Conservation (phyloP, 2,329 filamentous ascomycete species). For the Didymella pinodella region DNA sequence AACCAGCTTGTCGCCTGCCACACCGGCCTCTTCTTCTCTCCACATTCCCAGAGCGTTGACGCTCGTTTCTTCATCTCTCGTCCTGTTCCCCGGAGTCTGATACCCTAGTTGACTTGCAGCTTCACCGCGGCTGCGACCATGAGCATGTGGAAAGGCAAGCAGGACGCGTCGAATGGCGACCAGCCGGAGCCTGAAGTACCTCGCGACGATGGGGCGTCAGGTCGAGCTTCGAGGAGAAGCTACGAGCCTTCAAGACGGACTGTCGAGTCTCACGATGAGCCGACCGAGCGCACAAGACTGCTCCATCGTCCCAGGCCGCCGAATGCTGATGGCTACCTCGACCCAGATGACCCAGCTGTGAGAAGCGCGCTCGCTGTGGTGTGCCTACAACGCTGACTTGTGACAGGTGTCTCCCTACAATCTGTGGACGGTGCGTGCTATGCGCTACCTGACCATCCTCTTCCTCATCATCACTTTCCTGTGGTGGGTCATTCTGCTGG, state of each 20-base stretch:
- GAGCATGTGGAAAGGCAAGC: constrained; percentile 64
- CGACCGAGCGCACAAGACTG: constrained; percentile 70
- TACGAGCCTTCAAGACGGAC: constrained; percentile 40
- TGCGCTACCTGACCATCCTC: constrained; percentile 78
- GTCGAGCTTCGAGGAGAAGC: constrained; percentile 39
- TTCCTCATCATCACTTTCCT: constrained; percentile 78
- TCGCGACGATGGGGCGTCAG: constrained; percentile 35
- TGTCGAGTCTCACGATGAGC: constrained; percentile 59
- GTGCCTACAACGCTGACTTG: neutral
- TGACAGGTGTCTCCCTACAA: constrained; percentile 83
- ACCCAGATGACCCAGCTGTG: constrained; percentile 83
- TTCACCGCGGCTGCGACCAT: constrained; percentile 33
- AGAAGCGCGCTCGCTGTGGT: constrained; percentile 37
- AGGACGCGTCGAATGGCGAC: constrained; percentile 54
- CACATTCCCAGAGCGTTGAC: constrained; percentile 10
- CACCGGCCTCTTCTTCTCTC: constrained; percentile 18
- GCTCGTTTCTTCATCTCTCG: constrained; percentile 4
- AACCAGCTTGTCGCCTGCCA: constrained; percentile 21
- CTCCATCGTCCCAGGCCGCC: constrained; percentile 61
- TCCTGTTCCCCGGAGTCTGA: constrained; percentile 3
- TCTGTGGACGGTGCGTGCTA: constrained; percentile 84
- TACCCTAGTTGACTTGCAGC: constrained; percentile 23
- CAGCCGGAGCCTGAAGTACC: constrained; percentile 34
- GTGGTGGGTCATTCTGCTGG: constrained; percentile 94
- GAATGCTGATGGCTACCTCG: constrained; percentile 72